These are phyloP conservation scores for Debaryomyces nepalensis DNA, from an alignment of 1,139 yeast species.

Conservation along the genomic window DNA sequence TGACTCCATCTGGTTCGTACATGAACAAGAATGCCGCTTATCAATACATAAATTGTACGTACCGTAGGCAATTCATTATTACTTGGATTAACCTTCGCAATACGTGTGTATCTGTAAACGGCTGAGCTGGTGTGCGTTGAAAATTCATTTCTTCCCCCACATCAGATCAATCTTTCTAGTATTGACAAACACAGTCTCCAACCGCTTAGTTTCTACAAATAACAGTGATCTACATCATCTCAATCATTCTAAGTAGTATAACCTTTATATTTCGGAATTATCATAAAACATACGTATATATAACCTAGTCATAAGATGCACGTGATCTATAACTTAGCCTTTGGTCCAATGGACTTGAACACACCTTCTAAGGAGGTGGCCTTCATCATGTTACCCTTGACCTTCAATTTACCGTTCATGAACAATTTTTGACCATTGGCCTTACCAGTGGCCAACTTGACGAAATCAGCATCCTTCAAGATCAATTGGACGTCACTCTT, in stretches of 20 bases:
- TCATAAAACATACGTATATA: slow-evolving; percentile 6
- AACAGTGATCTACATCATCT: background rate
- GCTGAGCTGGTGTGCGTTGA: too few species aligned
- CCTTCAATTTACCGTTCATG: slow-evolving; percentile 82
- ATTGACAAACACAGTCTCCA: too few species aligned
- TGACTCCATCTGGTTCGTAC: too few species aligned
- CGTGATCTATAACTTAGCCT: slow-evolving; percentile 47
- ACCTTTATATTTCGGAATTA: slow-evolving; percentile 1
- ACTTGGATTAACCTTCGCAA: too few species aligned
- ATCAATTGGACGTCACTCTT: slow-evolving; percentile 70
- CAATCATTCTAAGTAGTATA: background rate
- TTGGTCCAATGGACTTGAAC: slow-evolving; percentile 67
- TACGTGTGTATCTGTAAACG: too few species aligned
- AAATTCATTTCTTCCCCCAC: too few species aligned
- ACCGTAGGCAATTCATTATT: too few species aligned
- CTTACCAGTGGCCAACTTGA: slow-evolving; percentile 73
- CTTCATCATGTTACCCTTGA: slow-evolving; percentile 89
- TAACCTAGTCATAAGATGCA: slow-evolving; percentile 1
- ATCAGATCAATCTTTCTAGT: too few species aligned
- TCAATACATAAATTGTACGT: too few species aligned
- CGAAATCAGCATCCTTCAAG: slow-evolving; percentile 67
- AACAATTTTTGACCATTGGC: slow-evolving; percentile 85
- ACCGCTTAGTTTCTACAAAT: too few species aligned
- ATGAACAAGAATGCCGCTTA: too few species aligned
- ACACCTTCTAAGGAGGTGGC: slow-evolving; percentile 79